phyloP scores from a whole-genome alignment of 805 yeast species.

The Starmera pachycereana region DNA sequence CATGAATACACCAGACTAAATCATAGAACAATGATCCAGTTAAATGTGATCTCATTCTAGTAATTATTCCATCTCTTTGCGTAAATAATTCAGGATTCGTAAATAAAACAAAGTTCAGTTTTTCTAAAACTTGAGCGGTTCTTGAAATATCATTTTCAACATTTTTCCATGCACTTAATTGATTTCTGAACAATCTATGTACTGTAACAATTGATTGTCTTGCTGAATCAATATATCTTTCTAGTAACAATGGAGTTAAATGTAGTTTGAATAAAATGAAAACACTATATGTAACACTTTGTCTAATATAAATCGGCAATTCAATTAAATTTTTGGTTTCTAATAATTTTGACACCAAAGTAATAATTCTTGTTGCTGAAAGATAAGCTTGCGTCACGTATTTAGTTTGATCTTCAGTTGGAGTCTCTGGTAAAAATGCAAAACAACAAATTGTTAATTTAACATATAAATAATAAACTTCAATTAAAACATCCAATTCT shows the following conservation, averaged over 20 bases:
- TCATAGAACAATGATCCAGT: slow-evolving; percentile 89
- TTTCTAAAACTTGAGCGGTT: slow-evolving; percentile 84
- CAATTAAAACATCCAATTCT: slow-evolving; percentile 32
- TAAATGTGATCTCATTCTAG: slow-evolving; percentile 84
- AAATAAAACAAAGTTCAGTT: slow-evolving; percentile 74
- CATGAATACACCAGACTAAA: slow-evolving; percentile 89
- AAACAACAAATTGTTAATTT: slow-evolving; percentile 77
- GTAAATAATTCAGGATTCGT: slow-evolving; percentile 80
- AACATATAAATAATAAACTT: slow-evolving; percentile 69
- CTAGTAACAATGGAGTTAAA: slow-evolving; percentile 57
- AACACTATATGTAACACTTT: slow-evolving; percentile 75
- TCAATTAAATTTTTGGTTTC: slow-evolving; percentile 67
- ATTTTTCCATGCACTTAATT: slow-evolving; percentile 78
- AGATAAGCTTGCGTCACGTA: slow-evolving; percentile 76
- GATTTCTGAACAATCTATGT: slow-evolving; percentile 78
- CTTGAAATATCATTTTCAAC: slow-evolving; percentile 85
- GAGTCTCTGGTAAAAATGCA: slow-evolving; percentile 86
- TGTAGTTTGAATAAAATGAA: slow-evolving; percentile 73
- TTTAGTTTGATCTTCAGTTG: slow-evolving; percentile 76
- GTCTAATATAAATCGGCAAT: slow-evolving; percentile 78
- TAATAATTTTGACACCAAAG: slow-evolving; percentile 62
- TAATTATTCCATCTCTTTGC: slow-evolving; percentile 63
- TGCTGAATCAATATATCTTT: slow-evolving; percentile 72
- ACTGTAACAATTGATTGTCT: slow-evolving; percentile 91
- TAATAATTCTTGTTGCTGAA: slow-evolving; percentile 71